Conservation (phyloP, 177 flowering plant species). For the Tripterygium wilfordii region DNA sequence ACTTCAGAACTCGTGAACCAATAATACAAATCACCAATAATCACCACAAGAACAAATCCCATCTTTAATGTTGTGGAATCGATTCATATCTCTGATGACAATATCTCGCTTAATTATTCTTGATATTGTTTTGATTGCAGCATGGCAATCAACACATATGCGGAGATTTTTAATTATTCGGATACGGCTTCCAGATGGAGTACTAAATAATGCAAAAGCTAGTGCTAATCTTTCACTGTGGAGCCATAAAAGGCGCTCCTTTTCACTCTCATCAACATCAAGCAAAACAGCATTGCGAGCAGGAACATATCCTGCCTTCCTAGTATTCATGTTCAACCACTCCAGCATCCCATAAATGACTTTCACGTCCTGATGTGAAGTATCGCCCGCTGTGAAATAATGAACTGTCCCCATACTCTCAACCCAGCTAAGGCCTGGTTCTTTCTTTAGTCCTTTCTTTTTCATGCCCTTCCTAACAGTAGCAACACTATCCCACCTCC, state of each 20-base stretch:
- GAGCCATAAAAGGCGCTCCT: constrained; percentile 63
- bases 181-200: constrained; percentile 47
- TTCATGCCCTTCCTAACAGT: constrained; percentile 67
- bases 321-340: constrained; percentile 52
- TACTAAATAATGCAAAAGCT: constrained; percentile 60
- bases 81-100: constrained; percentile 73
- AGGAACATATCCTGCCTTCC: constrained; percentile 56
- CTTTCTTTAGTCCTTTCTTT: constrained; percentile 67
- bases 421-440: constrained; percentile 87
- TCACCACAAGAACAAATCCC: constrained; percentile 82
- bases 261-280: constrained; percentile 71
- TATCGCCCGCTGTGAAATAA: constrained; percentile 62
- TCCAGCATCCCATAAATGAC: constrained; percentile 68
- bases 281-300: constrained; percentile 48
- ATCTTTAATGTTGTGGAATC: constrained; percentile 77
- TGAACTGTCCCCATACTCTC: constrained; percentile 60
- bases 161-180: constrained; percentile 83
- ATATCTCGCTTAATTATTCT: constrained; percentile 60
- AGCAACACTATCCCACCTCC: constrained; percentile 62
- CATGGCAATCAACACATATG: constrained; percentile 77
- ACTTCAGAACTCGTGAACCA: too few species aligned
- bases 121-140: constrained; percentile 57
- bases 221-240: constrained; percentile 91
- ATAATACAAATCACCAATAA: constrained; percentile 75
- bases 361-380: constrained; percentile 63